Base-by-base conservation (phyloP, 805 yeast species). In the Starmerella floris region DNA sequence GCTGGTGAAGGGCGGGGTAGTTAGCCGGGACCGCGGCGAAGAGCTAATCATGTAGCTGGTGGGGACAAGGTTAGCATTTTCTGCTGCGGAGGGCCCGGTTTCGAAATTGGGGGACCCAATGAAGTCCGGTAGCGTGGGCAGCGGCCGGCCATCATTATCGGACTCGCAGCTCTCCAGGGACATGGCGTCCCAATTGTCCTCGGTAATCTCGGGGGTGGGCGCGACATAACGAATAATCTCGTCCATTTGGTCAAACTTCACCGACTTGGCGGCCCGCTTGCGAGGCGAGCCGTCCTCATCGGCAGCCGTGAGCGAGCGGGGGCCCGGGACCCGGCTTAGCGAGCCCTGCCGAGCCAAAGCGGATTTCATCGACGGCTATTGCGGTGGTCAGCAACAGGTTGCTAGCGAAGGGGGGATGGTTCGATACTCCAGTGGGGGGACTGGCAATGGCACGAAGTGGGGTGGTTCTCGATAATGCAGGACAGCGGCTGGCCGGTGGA, bases 161-260 rank as follows among this genome's bases (percentile, higher is more conserved):
- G 47, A 44, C 10, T 41, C 45, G 20, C 49, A 44, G 39, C 44
- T 42, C 25, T 49, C 51, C 25, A 46, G 42, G 16, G 46, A 41
- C 15, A 41, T 5, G 8, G 26, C n/a, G 22, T 42, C 46, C 50
- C 49, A 46, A 23, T 30, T 31, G n/a, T 48, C 53, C 26, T 50
- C 51, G 37, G 48, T 35, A 33, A 50, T 30, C 20, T 50, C 55
- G 1, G 57, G 57, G 8, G 56, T 53, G 26, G 43, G 42, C 17
- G 48, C 46, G 8, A 48, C 49, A 44, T 53, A 54, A 34, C 48
- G 51, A 27, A 53, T 53, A 19, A 54, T 45, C 43, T 54, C 58
- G 47, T 54, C 58, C 13, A 53, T 54, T 19, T 49, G 44, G 46
- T 52, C 56, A 34, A 54, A 54, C 8, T 44, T 53, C n/a, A 54